Percentiles rank a stretch among this genome's conserved stretches.
Evolutionary conservation across 2,329 filamentous ascomycete species (phyloP).

Genomic region (Exophiala bonariae): DNA sequence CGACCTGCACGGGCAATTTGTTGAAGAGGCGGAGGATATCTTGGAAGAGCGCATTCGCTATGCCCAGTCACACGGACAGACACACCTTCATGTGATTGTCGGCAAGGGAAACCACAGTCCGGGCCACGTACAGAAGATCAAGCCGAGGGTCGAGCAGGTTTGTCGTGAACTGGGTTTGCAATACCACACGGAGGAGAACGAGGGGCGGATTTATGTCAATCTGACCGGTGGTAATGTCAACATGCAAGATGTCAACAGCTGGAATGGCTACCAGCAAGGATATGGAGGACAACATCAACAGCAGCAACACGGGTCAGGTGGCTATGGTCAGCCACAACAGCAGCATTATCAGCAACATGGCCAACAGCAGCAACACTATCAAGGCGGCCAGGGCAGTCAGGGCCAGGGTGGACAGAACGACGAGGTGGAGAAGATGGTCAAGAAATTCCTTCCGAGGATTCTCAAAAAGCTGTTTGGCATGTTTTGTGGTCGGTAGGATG

Average conservation of each 20-base stretch:
- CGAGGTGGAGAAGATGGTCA: constrained; percentile 60
- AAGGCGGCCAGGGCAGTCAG: constrained; percentile 37
- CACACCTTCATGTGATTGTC: constrained; percentile 89
- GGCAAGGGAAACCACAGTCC: constrained; percentile 89
- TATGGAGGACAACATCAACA: constrained; percentile 24
- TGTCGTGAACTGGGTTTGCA: constrained; percentile 80
- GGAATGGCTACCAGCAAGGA: constrained; percentile 21
- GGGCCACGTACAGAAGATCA: constrained; percentile 86
- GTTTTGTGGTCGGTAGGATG: constrained; percentile 5
- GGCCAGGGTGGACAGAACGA: constrained; percentile 54
- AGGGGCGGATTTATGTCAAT: constrained; percentile 85
- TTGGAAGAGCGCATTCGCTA: constrained; percentile 81
- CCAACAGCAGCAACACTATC: constrained; percentile 43
- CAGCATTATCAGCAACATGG: constrained; percentile 35
- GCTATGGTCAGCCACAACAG: constrained; percentile 39
- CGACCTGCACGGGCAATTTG: constrained; percentile 91
- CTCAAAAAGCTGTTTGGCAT: constrained; percentile 54
- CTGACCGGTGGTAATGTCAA: constrained; percentile 69
- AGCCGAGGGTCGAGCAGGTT: constrained; percentile 87
- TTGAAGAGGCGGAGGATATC: constrained; percentile 91
- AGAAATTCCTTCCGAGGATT: constrained; percentile 61
- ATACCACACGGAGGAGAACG: constrained; percentile 84
- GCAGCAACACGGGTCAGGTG: constrained; percentile 46
- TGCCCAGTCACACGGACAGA: constrained; percentile 71
- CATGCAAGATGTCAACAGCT: constrained; percentile 26